These are phyloP conservation scores for Rhododendron kiyosumense DNA, from an alignment of 148 eudicot genomes.

Conservation along the genomic window DNA sequence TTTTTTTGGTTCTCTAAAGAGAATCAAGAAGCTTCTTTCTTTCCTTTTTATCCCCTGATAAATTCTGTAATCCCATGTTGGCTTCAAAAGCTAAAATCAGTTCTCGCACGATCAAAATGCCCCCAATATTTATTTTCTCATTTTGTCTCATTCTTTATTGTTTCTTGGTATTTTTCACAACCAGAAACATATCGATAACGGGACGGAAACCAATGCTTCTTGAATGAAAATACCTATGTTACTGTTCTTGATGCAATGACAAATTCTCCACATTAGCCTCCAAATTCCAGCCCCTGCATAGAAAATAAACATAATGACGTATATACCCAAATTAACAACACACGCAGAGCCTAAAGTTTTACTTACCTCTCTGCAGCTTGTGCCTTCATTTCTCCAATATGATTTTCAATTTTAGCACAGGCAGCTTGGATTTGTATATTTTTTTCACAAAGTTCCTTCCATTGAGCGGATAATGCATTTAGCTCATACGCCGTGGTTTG, in stretches of 20 bases:
- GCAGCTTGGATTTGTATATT: constrained; percentile 84
- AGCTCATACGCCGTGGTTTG: constrained; percentile 91
- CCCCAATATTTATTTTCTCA: not conserved
- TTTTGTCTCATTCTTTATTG: not conserved
- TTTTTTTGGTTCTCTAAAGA: not conserved
- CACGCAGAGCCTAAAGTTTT: not conserved
- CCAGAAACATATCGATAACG: not conserved
- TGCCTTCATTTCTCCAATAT: constrained; percentile 47
- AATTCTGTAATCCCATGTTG: not conserved
- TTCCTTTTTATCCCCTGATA: not conserved
- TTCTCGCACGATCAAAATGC: not conserved
- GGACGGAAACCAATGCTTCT: not conserved
- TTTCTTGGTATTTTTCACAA: not conserved
- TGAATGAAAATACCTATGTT: not conserved
- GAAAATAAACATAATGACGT: not conserved
- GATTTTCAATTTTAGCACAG: constrained; percentile 49
- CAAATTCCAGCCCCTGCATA: constrained; percentile 65
- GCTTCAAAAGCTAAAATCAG: not conserved
- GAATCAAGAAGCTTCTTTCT: not conserved
- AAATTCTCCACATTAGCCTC: constrained; percentile 51
- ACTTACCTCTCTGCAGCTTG: constrained; percentile 72
- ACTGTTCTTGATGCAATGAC: constrained; percentile 20
- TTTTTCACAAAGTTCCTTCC: constrained; percentile 89
- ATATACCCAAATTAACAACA: not conserved
- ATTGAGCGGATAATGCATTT: constrained; percentile 79